These are phyloP conservation scores for Pseudocercospora eumusae DNA, from an alignment of 2,329 filamentous ascomycete species.

Conservation along the genomic window DNA sequence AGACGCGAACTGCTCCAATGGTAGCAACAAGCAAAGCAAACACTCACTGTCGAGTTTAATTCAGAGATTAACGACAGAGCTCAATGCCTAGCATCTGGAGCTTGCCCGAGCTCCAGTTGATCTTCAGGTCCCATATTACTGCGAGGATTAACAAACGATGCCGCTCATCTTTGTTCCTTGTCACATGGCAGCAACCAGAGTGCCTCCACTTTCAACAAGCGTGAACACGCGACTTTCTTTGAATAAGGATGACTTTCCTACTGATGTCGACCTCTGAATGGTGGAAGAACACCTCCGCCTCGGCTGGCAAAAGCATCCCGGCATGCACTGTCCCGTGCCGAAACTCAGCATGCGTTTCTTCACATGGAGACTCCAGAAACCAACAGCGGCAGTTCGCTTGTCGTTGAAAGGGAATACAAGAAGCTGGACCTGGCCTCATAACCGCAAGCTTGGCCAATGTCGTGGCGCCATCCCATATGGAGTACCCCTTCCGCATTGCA, in stretches of 20 bases:
- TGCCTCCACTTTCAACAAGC: background rate
- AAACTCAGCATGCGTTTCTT: background rate
- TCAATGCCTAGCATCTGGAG: background rate
- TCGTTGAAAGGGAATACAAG: background rate
- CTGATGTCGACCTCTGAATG: background rate
- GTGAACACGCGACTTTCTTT: background rate
- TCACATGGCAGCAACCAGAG: background rate
- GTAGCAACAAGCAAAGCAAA: background rate
- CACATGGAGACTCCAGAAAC: background rate
- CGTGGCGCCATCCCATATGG: constrained; percentile 10
- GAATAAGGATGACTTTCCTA: background rate
- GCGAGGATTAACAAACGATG: background rate
- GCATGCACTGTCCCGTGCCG: constrained; percentile 1
- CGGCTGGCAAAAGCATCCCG: constrained; percentile 1
- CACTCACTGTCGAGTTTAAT: background rate
- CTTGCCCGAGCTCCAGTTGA: background rate
- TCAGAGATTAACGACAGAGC: too few species aligned
- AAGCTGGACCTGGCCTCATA: background rate
- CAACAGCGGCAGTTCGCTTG: constrained; percentile 13
- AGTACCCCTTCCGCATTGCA: constrained; percentile 18
- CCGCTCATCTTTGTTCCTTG: background rate
- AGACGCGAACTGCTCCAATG: background rate
- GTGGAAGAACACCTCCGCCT: constrained; percentile 1
- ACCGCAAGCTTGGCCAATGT: background rate
- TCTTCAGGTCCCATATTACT: background rate